Evolutionary conservation across 495 filamentous ascomycete species (phyloP).

Genomic region (Monascus purpureus): DNA sequence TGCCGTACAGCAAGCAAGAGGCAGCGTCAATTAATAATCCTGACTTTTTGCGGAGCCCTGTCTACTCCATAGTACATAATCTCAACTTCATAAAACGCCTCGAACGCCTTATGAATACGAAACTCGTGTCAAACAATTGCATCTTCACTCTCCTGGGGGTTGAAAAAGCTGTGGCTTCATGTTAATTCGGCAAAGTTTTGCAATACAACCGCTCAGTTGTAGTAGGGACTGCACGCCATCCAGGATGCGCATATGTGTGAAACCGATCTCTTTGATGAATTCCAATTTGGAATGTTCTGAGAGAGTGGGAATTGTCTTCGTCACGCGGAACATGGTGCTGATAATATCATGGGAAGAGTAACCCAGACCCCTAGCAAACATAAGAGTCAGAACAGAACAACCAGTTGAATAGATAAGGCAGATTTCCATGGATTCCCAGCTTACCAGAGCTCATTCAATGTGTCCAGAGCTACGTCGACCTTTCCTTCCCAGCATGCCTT

Average conservation of each 20-base stretch:
- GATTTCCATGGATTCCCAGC: too few species aligned
- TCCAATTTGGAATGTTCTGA: constrained; percentile 90
- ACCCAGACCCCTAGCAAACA: constrained; percentile 48
- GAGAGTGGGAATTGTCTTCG: constrained; percentile 79
- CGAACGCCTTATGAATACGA: too few species aligned
- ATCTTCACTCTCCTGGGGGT: constrained; percentile 28
- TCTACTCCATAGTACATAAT: too few species aligned
- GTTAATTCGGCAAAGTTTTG: constrained; percentile 80
- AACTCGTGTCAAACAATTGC: too few species aligned
- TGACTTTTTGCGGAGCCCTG: too few species aligned
- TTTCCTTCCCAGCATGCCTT: constrained; percentile 91
- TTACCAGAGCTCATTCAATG: constrained; percentile 79
- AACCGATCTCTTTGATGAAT: constrained; percentile 96
- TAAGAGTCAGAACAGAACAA: constrained; percentile 4
- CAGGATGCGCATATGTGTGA: constrained; percentile 97
- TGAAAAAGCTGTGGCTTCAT: constrained; percentile 87
- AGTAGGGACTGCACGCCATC: constrained; percentile 92
- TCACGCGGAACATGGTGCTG: constrained; percentile 96
- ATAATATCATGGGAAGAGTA: constrained; percentile 97
- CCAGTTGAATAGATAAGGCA: too few species aligned
- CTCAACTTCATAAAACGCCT: too few species aligned
- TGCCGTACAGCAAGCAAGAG: too few species aligned
- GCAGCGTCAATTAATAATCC: too few species aligned
- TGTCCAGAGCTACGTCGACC: constrained; percentile 74
- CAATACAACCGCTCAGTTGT: constrained; percentile 83